Evolutionary conservation across 2,329 filamentous ascomycete species (phyloP).

Genomic region (Fusarium agapanthi): DNA sequence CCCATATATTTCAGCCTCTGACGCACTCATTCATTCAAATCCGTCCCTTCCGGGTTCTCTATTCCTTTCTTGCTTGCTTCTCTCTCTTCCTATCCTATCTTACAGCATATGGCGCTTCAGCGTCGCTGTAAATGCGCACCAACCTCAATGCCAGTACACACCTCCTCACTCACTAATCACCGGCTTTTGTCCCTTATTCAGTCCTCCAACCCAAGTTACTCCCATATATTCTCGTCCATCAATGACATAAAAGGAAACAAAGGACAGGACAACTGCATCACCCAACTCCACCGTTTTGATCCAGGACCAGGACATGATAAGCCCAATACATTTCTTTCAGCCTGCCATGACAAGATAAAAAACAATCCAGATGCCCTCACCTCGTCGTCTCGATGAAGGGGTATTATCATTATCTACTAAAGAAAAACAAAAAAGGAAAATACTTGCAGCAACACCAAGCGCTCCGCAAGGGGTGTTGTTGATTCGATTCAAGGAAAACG

Average conservation of each 20-base stretch:
- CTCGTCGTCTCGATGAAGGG: slow-evolving; percentile 42
- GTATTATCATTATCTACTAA: slow-evolving; percentile 49
- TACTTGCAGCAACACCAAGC: slow-evolving; percentile 27
- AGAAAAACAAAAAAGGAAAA: slow-evolving; percentile 29
- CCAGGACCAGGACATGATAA: slow-evolving; percentile 38
- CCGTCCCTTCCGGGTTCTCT: slow-evolving; percentile 19
- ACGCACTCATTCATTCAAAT: slow-evolving; percentile 25
- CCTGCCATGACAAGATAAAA: slow-evolving; percentile 35
- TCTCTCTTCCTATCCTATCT: slow-evolving; percentile 18
- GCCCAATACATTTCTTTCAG: slow-evolving; percentile 37
- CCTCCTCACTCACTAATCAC: not conserved
- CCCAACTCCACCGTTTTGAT: slow-evolving; percentile 40
- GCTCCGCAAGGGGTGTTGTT: slow-evolving; percentile 14
- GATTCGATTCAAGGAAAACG: slow-evolving; percentile 33
- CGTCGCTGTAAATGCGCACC: slow-evolving; percentile 28
- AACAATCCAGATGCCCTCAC: slow-evolving; percentile 41
- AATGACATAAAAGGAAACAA: slow-evolving; percentile 38
- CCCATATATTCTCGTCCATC: slow-evolving; percentile 30
- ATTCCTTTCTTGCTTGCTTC: slow-evolving; percentile 22
- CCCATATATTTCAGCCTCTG: slow-evolving; percentile 13
- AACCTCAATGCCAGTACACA: slow-evolving; percentile 13
- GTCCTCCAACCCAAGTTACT: slow-evolving; percentile 8
- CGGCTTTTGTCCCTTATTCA: not conserved
- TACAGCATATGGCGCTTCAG: slow-evolving; percentile 22
- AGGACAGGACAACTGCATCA: slow-evolving; percentile 34